phyloP scores from a whole-genome alignment of 108 stramenopile genomes.

The Bacterosira constricta region DNA sequence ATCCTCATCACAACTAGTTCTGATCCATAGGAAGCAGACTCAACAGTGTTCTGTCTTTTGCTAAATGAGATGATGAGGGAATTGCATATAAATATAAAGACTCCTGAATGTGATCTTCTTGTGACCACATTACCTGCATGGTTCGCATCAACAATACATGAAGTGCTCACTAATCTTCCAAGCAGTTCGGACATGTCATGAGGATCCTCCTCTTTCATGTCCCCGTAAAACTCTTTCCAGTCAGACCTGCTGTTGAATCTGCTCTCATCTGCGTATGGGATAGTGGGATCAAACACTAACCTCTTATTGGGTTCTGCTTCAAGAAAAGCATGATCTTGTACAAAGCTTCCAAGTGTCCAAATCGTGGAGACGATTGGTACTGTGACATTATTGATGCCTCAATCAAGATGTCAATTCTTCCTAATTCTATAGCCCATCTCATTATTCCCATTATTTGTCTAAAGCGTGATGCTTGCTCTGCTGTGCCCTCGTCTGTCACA shows the following conservation, averaged over 20 bases:
- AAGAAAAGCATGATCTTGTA: too few relatives aligned
- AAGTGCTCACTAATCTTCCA: slow-evolving; percentile 29
- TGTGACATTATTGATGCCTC: too few relatives aligned
- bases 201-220: slow-evolving; percentile 37
- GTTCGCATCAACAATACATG: slow-evolving; percentile 41
- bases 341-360: too few relatives aligned
- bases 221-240: slow-evolving; percentile 24
- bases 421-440: slow-evolving; percentile 53
- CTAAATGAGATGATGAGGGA: slow-evolving; percentile 32
- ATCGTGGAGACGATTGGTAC: too few relatives aligned
- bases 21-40: slow-evolving; percentile 46
- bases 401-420: slow-evolving; percentile 44
- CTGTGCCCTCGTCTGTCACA: background rate
- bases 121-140: slow-evolving; percentile 49
- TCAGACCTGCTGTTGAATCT: too few relatives aligned
- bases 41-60: slow-evolving; percentile 52
- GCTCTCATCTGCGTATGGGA: too few relatives aligned
- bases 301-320: too few relatives aligned
- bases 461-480: background rate
- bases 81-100: slow-evolving; percentile 43
- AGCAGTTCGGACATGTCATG: slow-evolving; percentile 31
- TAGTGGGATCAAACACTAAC: too few relatives aligned
- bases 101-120: slow-evolving; percentile 42
- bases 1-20: slow-evolving; percentile 51
- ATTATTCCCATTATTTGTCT: slow-evolving; percentile 42